Evolutionary conservation across 2,329 filamentous ascomycete species (phyloP).

Genomic region (Malbranchea zuffiana): DNA sequence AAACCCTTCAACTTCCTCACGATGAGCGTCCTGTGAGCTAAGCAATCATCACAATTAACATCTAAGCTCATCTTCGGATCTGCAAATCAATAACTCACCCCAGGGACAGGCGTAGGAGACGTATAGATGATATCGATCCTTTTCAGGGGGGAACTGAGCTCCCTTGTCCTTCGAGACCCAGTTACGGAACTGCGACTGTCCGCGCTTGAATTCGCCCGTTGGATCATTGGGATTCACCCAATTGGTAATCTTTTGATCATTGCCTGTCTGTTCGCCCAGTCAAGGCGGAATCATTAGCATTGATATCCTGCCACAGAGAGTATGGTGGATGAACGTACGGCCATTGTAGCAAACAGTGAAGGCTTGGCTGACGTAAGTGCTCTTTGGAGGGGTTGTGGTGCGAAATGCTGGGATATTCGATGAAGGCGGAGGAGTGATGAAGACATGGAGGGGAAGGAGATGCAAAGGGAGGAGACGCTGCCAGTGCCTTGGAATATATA

Average conservation of each 20-base stretch:
- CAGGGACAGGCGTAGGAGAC: slow-evolving; percentile 91
- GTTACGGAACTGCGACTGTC: slow-evolving; percentile 69
- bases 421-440: slow-evolving; percentile 6
- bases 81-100: slow-evolving; percentile 38
- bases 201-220: slow-evolving; percentile 85
- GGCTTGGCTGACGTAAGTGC: slow-evolving; percentile 13
- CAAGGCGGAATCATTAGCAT: slow-evolving; percentile 3
- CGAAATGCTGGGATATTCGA: slow-evolving; percentile 1
- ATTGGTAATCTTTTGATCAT: slow-evolving; percentile 52
- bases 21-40: slow-evolving; percentile 77
- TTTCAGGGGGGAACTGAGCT: slow-evolving; percentile 72
- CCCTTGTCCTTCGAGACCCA: slow-evolving; percentile 62
- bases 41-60: slow-evolving; percentile 5
- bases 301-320: too few relatives aligned
- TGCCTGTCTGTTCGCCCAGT: slow-evolving; percentile 23
- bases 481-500: too few relatives aligned
- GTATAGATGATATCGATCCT: slow-evolving; percentile 86
- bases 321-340: slow-evolving; percentile 11
- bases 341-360: slow-evolving; percentile 7
- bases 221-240: slow-evolving; percentile 72
- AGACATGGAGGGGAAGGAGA: too few relatives aligned
- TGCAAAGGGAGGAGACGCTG: too few relatives aligned
- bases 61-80: not conserved
- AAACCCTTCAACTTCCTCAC: slow-evolving; percentile 83
- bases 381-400: not conserved